Base-by-base conservation (phyloP, 345 rosid genomes). In the Syzygium oleosum region DNA sequence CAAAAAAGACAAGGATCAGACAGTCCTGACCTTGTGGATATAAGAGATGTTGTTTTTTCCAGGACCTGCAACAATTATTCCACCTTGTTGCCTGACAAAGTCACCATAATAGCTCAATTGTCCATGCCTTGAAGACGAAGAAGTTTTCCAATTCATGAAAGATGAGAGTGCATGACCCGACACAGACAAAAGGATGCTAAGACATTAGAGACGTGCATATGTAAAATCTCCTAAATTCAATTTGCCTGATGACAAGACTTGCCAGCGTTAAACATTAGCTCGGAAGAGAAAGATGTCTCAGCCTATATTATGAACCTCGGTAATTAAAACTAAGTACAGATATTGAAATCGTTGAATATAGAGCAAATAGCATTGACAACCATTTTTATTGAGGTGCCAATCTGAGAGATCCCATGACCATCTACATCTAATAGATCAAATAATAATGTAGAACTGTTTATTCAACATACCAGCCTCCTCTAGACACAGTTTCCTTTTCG, bases 21-120 rank as follows among this genome's bases (percentile, higher is more conserved):
- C 19, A 27, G 83, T 73, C 38, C 89, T 84, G 77, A 97, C 99
- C 96, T 91, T 94, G 94, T 94, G 96, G 85, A 98, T 92, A 92
- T 96, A 96, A 68, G 93, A 95, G 87, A 98, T 92, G 90, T 93
- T 98, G 27, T 91, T 61, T 90, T 94, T 93, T 22, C 99, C 99
- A 73, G 98, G 98, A 49, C 99, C 99, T 86, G 99, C 98, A 87
- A 96, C 96, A 87, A 98, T 88, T 88, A 95, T 92, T 86, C 99
- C 99, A 52, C 99, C 99, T 89, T 96, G 98, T 93, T 93, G 95
- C 99, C 99, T 96, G 95, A 89, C 86, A 84, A 90, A 56, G 77
- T 90, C 59, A 31, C 65, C 10, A 53, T 13, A 8, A 56, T 14
- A 29, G 84, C 63, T 86, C 83, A 61, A 61, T 61, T 19, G 63